Evolutionary conservation across 2,329 filamentous ascomycete species (phyloP).

Genomic region (Aureobasidium sp.): DNA sequence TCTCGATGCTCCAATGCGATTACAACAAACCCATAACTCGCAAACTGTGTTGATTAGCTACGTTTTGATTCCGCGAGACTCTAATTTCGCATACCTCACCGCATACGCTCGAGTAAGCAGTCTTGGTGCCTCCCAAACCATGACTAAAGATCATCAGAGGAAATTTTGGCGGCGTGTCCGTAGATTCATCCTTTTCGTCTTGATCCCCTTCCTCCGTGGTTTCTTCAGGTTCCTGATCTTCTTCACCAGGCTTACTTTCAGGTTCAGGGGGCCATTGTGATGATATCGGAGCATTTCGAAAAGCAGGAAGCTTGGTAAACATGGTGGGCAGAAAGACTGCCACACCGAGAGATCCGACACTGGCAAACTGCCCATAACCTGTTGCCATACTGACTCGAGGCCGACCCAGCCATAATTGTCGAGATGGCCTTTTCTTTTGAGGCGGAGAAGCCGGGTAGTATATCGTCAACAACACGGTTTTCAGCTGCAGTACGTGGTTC

Average conservation of each 20-base stretch:
- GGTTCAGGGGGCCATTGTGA: conserved; percentile 41
- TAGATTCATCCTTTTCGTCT: conserved; percentile 13
- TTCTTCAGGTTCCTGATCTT: conserved; percentile 30
- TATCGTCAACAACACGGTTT: conserved; percentile 58
- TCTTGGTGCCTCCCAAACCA: conserved; percentile 57
- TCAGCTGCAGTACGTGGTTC: conserved; percentile 43
- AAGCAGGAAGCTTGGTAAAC: conserved; percentile 60
- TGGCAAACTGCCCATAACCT: conserved; percentile 57
- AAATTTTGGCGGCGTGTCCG: conserved; percentile 43
- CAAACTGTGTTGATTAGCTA: conserved; percentile 35
- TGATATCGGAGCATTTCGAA: conserved; percentile 53
- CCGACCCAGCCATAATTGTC: conserved; percentile 56
- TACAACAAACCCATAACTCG: conserved; percentile 59
- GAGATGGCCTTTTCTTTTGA: conserved; percentile 38
- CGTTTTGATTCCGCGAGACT: background rate
- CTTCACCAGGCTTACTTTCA: conserved; percentile 28
- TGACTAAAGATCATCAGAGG: conserved; percentile 61
- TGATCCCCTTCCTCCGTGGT: background rate
- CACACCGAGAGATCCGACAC: conserved; percentile 43
- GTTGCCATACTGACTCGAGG: conserved; percentile 50
- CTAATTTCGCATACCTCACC: conserved; percentile 39
- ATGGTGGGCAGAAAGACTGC: conserved; percentile 52
- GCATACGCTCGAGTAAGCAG: conserved; percentile 56
- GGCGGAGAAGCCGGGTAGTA: conserved; percentile 52
- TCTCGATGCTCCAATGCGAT: conserved; percentile 60